Percentiles rank a stretch among this genome's conserved stretches.
Conservation (phyloP, 305 asterid genomes). For the Fraxinus dipetala region DNA sequence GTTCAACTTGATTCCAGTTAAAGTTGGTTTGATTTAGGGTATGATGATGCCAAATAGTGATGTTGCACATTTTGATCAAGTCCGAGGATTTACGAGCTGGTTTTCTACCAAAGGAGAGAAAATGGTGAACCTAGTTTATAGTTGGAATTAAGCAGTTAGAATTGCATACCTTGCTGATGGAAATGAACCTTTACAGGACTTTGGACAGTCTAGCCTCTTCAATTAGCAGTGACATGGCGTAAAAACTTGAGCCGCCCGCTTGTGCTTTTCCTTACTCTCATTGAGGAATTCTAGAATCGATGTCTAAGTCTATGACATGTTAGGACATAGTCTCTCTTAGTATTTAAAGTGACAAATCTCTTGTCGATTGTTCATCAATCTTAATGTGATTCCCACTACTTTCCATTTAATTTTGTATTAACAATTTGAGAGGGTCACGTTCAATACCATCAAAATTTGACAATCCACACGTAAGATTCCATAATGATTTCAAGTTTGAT, state of each 20-base stretch:
- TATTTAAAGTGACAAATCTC: neutral
- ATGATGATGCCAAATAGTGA: neutral
- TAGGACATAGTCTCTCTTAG: neutral
- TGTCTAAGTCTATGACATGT: neutral
- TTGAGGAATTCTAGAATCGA: neutral
- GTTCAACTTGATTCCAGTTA: neutral
- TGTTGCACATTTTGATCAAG: neutral
- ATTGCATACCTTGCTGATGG: too few species aligned
- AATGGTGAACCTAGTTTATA: neutral
- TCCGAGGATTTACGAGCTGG: neutral
- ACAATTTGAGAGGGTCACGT: neutral
- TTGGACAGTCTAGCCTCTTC: too few species aligned
- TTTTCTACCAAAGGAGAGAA: neutral
- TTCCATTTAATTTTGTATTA: neutral
- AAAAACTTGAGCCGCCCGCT: too few species aligned
- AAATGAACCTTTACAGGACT: too few species aligned
- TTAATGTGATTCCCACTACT: neutral
- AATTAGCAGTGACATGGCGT: too few species aligned
- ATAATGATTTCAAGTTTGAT: neutral
- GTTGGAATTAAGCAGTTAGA: too few species aligned
- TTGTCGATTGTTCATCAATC: too few species aligned
- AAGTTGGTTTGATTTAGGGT: neutral
- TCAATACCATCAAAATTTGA: neutral
- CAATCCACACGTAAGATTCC: neutral
- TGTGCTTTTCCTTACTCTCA: neutral